These are phyloP conservation scores for Ustilago esculenta DNA, from an alignment of 1,284 basidiomycete species.

Conservation along the genomic window DNA sequence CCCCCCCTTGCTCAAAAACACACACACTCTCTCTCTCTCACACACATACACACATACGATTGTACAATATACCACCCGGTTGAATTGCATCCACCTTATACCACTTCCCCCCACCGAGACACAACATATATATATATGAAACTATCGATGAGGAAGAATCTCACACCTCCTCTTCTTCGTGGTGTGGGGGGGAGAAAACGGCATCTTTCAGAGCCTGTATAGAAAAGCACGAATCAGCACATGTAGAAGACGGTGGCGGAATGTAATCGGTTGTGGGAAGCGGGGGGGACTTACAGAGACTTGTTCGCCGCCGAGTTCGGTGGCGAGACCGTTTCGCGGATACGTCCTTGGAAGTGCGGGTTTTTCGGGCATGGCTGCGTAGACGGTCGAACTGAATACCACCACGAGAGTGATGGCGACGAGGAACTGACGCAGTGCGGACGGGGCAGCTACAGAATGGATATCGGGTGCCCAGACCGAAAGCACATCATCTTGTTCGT, in stretches of 20 bases:
- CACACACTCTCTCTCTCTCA: no score
- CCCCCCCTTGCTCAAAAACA: no score
- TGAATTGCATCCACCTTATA: no score
- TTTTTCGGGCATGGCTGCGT: conserved; percentile 52
- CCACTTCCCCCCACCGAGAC: no score
- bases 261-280: background rate
- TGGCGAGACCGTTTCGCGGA: conserved; percentile 62
- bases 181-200: conserved; percentile 47
- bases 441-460: conserved; percentile 50
- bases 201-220: conserved; percentile 53
- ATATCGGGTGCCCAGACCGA: conserved; percentile 66
- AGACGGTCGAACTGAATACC: conserved; percentile 52
- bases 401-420: conserved; percentile 50
- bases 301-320: conserved; percentile 56
- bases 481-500: conserved; percentile 66
- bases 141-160: background rate
- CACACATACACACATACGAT: no score
- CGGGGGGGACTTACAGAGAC: conserved; percentile 33
- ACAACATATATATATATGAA: background rate
- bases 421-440: conserved; percentile 58
- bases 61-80: no score
- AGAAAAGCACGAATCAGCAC: no score
- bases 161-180: no score
- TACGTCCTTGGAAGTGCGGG: conserved; percentile 63
- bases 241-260: no score